Conservation (phyloP, 768 basidiomycete species). For the Tylopilus vinaceipallidus region DNA sequence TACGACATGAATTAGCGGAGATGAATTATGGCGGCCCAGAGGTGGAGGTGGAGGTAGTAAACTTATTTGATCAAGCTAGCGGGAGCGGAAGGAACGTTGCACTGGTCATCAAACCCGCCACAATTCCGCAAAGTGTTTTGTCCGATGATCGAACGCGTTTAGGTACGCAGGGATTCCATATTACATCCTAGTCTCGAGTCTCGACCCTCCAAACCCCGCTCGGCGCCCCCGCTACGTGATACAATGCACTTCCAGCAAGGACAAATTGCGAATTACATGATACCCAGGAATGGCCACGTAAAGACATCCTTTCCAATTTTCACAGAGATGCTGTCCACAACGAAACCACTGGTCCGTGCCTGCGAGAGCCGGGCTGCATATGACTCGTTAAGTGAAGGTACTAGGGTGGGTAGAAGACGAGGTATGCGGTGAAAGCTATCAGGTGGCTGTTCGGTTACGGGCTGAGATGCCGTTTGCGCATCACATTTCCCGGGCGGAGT, state of each 20-base stretch:
- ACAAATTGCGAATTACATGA: constrained; percentile 10
- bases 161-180: constrained; percentile 7
- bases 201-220: constrained; percentile 1
- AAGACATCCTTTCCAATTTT: constrained; percentile 70
- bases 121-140: constrained; percentile 5
- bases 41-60: constrained; percentile 48
- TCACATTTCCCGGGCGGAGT: constrained; percentile 5
- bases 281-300: constrained; percentile 41
- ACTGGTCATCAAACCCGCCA: constrained; percentile 46
- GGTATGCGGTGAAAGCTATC: constrained; percentile 46
- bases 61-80: constrained; percentile 68
- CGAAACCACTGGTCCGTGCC: constrained; percentile 47
- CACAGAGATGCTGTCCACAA: constrained; percentile 52
- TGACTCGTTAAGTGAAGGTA: constrained; percentile 48
- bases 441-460: constrained; percentile 7
- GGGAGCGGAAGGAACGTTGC: constrained; percentile 76
- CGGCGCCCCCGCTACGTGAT: constrained; percentile 8
- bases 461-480: constrained; percentile 1
- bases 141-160: not conserved
- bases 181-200: not conserved
- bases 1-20: constrained; percentile 40
- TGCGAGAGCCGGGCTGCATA: constrained; percentile 42
- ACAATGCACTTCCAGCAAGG: constrained; percentile 2
- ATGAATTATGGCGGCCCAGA: constrained; percentile 17
- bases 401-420: constrained; percentile 46